Conservation (phyloP, 306 rosid species). For the Vachellia collinsii region DNA sequence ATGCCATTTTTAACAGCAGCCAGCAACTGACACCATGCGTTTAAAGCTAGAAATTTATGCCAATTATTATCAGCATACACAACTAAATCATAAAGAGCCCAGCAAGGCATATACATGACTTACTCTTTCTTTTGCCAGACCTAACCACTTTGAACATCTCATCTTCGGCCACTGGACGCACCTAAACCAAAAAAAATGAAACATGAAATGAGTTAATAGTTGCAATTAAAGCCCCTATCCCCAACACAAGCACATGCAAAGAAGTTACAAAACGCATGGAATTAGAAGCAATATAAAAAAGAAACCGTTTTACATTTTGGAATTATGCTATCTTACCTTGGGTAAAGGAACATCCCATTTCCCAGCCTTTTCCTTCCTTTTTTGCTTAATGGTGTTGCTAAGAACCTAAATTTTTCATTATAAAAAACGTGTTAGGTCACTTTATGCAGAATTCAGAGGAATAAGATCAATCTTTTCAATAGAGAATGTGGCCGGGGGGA, state of each 20-base stretch:
- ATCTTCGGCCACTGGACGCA: conserved; percentile 79
- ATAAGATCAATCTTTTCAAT: not conserved
- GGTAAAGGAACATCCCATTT: conserved; percentile 98
- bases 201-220: not conserved
- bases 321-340: conserved; percentile 48
- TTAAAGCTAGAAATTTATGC: not conserved
- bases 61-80: not conserved
- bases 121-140: conserved; percentile 72
- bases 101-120: conserved; percentile 26
- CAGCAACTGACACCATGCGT: not conserved
- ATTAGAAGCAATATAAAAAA: not conserved
- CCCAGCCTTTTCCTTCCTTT: conserved; percentile 95
- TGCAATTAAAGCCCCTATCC: no score
- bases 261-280: not conserved
- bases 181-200: conserved; percentile 41
- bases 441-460: conserved; percentile 2
- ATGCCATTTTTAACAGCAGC: not conserved
- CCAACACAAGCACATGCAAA: not conserved
- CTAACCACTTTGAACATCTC: conserved; percentile 78
- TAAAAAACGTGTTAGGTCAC: conserved; percentile 8
- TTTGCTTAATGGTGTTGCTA: conserved; percentile 91
- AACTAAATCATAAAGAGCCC: not conserved
- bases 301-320: not conserved
- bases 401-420: conserved; percentile 60
- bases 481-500: not conserved